Percentiles rank a stretch among this genome's conserved stretches.
phyloP scores from a whole-genome alignment of 768 basidiomycete genomes.

The Termitomyces heimii region DNA sequence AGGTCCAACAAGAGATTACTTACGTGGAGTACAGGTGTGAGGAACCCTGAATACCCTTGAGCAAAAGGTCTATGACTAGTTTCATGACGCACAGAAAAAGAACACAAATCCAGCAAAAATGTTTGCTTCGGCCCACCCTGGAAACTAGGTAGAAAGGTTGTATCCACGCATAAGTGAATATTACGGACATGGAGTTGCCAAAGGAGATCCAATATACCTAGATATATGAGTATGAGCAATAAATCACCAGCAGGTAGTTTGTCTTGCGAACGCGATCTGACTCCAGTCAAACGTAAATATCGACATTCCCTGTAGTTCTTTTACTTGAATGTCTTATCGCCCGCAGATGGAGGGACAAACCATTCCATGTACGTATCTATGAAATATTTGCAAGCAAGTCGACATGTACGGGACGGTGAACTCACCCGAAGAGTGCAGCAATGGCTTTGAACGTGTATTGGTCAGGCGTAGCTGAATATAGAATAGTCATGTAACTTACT shows the following conservation, averaged over 20 bases:
- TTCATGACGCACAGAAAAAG: constrained; percentile 48
- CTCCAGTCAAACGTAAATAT: constrained; percentile 47
- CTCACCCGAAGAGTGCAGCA: constrained; percentile 42
- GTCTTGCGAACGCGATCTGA: constrained; percentile 46
- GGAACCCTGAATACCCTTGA: constrained; percentile 31
- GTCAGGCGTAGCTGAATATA: background rate
- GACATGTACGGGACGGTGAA: background rate
- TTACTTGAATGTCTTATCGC: constrained; percentile 20
- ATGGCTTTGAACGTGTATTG: constrained; percentile 23
- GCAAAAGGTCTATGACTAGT: background rate
- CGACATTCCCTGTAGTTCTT: constrained; percentile 31
- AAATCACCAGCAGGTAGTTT: background rate
- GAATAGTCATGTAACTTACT: constrained; percentile 24
- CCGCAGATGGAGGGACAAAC: constrained; percentile 25
- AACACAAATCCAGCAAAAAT: constrained; percentile 55
- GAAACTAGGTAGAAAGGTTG: background rate
- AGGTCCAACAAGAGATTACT: constrained; percentile 10
- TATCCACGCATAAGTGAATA: background rate
- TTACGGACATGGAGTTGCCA: constrained; percentile 33
- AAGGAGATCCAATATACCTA: constrained; percentile 47
- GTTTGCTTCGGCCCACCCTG: constrained; percentile 74
- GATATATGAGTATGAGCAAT: background rate
- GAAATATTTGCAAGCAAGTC: background rate
- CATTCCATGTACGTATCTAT: constrained; percentile 39
- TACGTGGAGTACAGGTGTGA: constrained; percentile 55